Conservation (phyloP, 257 asterid species). For the Haberlea rhodopensis region DNA sequence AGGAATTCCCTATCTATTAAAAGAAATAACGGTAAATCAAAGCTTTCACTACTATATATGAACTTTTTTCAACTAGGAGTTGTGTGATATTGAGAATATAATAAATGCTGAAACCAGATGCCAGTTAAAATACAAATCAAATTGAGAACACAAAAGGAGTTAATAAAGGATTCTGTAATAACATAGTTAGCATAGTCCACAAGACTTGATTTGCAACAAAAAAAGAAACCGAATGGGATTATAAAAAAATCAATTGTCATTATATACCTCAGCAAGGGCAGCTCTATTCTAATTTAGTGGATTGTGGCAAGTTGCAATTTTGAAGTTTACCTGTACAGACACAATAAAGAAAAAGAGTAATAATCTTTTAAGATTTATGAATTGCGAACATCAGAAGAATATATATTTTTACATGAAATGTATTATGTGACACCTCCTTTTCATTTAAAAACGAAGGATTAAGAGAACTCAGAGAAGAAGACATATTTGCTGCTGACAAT, state of each 20-base stretch:
- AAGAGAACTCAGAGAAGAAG: too few species aligned
- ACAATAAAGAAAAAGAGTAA: too few species aligned
- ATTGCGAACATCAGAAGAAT: too few species aligned
- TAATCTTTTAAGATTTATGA: too few species aligned
- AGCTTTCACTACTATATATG: not conserved
- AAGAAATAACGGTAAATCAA: slow-evolving; percentile 19
- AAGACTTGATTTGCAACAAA: slow-evolving; percentile 18
- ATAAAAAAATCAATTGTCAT: slow-evolving; percentile 22
- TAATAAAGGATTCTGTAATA: not conserved
- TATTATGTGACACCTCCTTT: too few species aligned
- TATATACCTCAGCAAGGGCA: too few species aligned
- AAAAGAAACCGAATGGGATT: not conserved
- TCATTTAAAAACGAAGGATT: too few species aligned
- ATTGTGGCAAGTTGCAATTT: too few species aligned
- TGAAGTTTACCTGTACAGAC: too few species aligned
- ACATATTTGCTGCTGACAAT: too few species aligned
- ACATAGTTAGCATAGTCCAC: slow-evolving; percentile 4
- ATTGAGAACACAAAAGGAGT: slow-evolving; percentile 4
- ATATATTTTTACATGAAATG: too few species aligned
- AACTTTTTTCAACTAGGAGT: slow-evolving; percentile 1
- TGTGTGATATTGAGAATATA: slow-evolving; percentile 21
- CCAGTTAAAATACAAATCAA: slow-evolving; percentile 5
- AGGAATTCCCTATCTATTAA: slow-evolving; percentile 81
- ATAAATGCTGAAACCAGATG: slow-evolving; percentile 12
- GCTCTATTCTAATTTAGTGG: too few species aligned